Evolutionary conservation across 495 filamentous ascomycete species (phyloP), one percentile per base, ranked within the genome.

Genomic region (Trichoderma gamsii): DNA sequence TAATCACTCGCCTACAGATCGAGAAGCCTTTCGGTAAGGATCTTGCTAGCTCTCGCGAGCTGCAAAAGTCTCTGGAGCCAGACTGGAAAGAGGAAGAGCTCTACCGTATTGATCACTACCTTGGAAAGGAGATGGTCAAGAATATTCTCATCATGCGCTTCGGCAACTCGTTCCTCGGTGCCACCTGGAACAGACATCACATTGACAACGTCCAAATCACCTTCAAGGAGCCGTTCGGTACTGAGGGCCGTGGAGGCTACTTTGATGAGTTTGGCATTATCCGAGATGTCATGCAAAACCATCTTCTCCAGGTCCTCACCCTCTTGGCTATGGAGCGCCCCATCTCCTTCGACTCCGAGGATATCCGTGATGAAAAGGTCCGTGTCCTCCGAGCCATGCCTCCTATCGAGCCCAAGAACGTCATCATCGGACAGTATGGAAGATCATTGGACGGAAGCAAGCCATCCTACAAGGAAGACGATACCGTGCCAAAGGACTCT

Each of bases 81-180:
- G 92, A 98, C 82, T 99, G 96, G 96, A 96, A 90, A 76, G 96
- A 99, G 79, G 96, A 99, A 63, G 96, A 99, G 83, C 91, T 98
- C 72, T 99, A 96, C 88, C 94, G 96, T 74, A 99, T 99, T 75
- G 96, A 99, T 78, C 96, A 99, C 82, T 99, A 99, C 77, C 86
- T 99, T 51, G 96, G 96, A 72, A 99, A 99, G 87, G 96, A 99
- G 83, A 99, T 99, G 96, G 96, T 99, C 67, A 99, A 99, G 87
- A 99, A 99, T 78, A 96, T 99, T 74, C 87, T 99, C 66, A 97
- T 99, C 72, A 87, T 99, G 70, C 87, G 96, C 72, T 99, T 99
- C 78, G 96, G 95, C 71, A 99, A 99, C 80, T 93, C 97, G 74
- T 98, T 99, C 85, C 96, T 99, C 73, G 93, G 93, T 67, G 96